Evolutionary conservation across 345 rosid genomes (phyloP), one percentile per base, ranked within the genome.

Genomic region (Combretum micranthum): DNA sequence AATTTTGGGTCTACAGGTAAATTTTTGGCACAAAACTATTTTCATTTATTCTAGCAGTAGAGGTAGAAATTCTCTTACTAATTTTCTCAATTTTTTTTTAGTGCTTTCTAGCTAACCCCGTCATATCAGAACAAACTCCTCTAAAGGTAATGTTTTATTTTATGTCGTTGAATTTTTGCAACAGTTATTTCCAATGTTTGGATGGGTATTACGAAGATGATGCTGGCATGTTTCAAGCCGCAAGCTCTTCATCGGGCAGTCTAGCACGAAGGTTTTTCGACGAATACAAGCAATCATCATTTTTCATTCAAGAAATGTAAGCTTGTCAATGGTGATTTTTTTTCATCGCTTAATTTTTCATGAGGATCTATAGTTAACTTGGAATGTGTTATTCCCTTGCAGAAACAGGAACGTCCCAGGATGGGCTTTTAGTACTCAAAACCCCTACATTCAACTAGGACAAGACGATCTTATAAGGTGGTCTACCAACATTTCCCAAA

Each of bases 161-260:
- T 18, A 18, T 32, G 42, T 49, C 13, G n/a, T 22, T 51, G 19
- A 17, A 43, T 15, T 37, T 59, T 65, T n/a, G 54, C 6, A 20
- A 9, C 79, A 88, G 96, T 46, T 72, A 59, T 64, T 70, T 88
- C 42, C 19, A 57, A 46, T 78, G 72, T 59, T 55, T 48, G 66
- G 97, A 80, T 56, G 96, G 90, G 20, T 67, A 32, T 62, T 86
- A 55, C 71, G 61, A 65, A 42, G 95, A 75, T 62, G 72, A 64
- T 2, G 55, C 14, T n/a, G 55, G 10, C 71, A 51, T 17, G 50
- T 72, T n/a, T n/a, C 58, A 69, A 44, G 65, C 84, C 20, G 9
- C 39, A 32, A 68, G 71, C 56, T 55, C 81, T 50, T 84, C 87
- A 15, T 58, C 85, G 2, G 77, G 64, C 45, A 75, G 74, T 53